Conservation (phyloP, 148 eudicot species). For the Camellia lanceoleosa region DNA sequence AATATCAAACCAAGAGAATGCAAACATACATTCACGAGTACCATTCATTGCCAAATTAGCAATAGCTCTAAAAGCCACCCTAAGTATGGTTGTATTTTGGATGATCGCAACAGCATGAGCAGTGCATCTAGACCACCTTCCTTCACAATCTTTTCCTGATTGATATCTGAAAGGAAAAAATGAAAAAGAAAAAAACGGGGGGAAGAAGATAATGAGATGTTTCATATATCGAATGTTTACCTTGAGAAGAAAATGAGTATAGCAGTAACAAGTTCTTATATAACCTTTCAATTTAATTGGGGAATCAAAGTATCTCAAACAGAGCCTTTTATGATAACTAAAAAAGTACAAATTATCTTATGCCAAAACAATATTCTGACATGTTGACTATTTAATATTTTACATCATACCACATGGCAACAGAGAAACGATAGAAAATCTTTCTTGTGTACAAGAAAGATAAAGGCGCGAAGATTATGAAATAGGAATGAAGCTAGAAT, state of each 20-base stretch:
- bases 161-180: slow-evolving; percentile 44
- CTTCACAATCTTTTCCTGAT: slow-evolving; percentile 86
- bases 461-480: neutral
- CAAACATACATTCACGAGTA: slow-evolving; percentile 25
- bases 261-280: neutral
- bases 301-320: neutral
- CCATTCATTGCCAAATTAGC: slow-evolving; percentile 99
- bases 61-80: slow-evolving; percentile 95
- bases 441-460: neutral
- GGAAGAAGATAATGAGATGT: neutral
- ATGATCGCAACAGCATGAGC: slow-evolving; percentile 72
- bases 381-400: neutral
- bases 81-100: slow-evolving; percentile 75
- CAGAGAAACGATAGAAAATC: neutral
- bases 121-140: slow-evolving; percentile 93
- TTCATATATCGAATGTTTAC: neutral
- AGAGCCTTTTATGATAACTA: neutral
- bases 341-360: neutral
- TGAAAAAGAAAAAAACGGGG: neutral
- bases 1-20: neutral
- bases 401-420: neutral
- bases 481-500: neutral
- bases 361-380: neutral
- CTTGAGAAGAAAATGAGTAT: neutral
- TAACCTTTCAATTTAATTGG: neutral